Evolutionary conservation across 2,329 filamentous ascomycete genomes (phyloP), one percentile per base, ranked within the genome.

Genomic region (Alternaria sp.): DNA sequence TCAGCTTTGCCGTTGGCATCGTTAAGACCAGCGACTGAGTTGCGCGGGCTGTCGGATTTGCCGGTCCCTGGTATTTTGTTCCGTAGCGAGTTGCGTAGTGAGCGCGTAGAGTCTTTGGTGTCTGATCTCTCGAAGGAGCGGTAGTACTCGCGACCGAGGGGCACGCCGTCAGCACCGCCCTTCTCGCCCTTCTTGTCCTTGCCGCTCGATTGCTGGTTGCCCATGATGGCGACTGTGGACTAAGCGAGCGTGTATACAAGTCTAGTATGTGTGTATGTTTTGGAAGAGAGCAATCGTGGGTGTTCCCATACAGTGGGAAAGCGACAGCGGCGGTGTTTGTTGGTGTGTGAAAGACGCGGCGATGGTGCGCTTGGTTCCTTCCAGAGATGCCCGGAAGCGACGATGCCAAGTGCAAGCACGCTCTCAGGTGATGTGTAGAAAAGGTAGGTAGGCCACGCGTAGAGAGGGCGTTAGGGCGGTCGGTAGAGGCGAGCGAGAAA

Each of bases 121-220:
- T 98, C 94, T 57, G 93, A 93, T 77, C 91, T 91, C 81, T 90
- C 91, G 77, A 98, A 94, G 28, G 94, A 97, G 28, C 94, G 94
- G 79, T 95, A 96, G 65, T 76, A 75, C 56, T 79, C 76, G 30
- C 92, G 91, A 78, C 93, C 90, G 60, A 97, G 83, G 62, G 86
- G 84, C 38, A 91, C 88, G 65, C 81, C 82, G 59, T 81, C 81
- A 60, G 80, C 76, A 52, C 78, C 77, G 42, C 82, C 82, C 58
- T 80, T 80, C 28, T 77, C 71, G 60, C 81, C 80, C 59, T 78
- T 79, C 60, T 77, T 79, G 64, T 80, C 80, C 63, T 80, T 80
- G 67, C 81, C 81, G 79, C 87, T 91, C 70, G 91, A 93, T 71
- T 84, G 85, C 80, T 91, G 88, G 79, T 93, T 93, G 76, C 91